Evolutionary conservation across 805 yeast genomes (phyloP), one percentile per base, ranked within the genome.

Genomic region (Cyberlindnera saturnus): DNA sequence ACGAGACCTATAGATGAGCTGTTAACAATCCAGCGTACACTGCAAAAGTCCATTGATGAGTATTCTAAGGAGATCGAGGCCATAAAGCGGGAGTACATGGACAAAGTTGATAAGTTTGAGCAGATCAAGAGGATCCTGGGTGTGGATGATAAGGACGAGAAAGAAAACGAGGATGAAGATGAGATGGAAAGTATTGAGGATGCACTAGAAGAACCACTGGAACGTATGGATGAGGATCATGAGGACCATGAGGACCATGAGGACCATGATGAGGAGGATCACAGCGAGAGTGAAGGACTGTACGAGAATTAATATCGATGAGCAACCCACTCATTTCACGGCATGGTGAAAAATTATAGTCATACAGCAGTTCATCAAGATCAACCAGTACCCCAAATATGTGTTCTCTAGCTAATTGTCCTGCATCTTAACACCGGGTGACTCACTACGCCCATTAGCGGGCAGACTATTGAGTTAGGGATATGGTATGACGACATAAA

Each of bases 41-140:
- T 39, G 30, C 18, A 34, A 26, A 39, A 17, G 34, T 35, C 29
- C 16, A 37, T 47, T 1, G 36, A 40, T 3, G 37, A 40, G 20
- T 46, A 46, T 15, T 45, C 45, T 10, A 16, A 14, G 7, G 47
- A 49, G 38, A 43, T 51, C n/a, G 13, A 16, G 23, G 30, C 42
- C 8, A 7, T 51, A 13, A 47, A 42, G 17, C 17, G 14, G 23
- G 40, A 40, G 28, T 49, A 43, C 34, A n/a, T 31, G 16, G 53
- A 49, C 13, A 51, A 40, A 20, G 41, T 45, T n/a, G 29, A n/a
- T 6, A 43, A 41, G 40, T 46, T 49, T 23, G 49, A 51, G n/a
- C 36, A 41, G 18, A 46, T 47, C 29, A 51, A 41, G 42, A 30
- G 20, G 18, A 44, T 46, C 17, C 40, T 43, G 4, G 51, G 47